Evolutionary conservation across 2,329 filamentous ascomycete genomes (phyloP).

Genomic region (Pseudogymnoascus sp.): DNA sequence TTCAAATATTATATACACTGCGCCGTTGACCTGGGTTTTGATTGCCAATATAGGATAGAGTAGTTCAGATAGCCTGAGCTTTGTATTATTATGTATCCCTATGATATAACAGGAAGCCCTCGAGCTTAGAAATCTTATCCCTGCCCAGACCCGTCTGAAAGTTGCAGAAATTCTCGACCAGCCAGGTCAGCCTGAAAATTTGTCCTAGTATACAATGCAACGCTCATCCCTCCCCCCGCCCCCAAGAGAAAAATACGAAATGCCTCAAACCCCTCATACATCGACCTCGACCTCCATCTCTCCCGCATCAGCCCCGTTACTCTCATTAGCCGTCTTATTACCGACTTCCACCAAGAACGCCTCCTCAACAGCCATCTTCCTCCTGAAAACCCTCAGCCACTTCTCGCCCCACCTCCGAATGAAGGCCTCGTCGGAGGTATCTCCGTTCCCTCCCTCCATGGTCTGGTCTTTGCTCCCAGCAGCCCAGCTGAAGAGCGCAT

Average conservation of each 20-base stretch:
- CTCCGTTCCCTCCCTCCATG: slow-evolving; percentile 58
- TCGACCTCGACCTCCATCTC: slow-evolving; percentile 11
- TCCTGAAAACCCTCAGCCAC: slow-evolving; percentile 78
- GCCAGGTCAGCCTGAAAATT: slow-evolving; percentile 8
- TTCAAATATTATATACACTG: neutral
- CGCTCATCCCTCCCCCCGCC: neutral
- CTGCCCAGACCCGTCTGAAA: neutral
- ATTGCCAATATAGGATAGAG: neutral
- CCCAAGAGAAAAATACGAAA: slow-evolving; percentile 17
- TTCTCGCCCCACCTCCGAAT: slow-evolving; percentile 73
- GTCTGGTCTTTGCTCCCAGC: slow-evolving; percentile 64
- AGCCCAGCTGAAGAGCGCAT: slow-evolving; percentile 65
- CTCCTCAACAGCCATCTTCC: slow-evolving; percentile 81
- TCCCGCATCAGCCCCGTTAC: slow-evolving; percentile 13
- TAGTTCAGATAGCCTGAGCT: neutral
- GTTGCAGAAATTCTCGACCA: slow-evolving; percentile 6
- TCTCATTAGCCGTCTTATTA: slow-evolving; percentile 18
- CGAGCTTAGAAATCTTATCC: slow-evolving; percentile 1
- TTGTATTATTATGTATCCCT: slow-evolving; percentile 2
- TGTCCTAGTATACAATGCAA: slow-evolving; percentile 8
- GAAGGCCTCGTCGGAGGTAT: slow-evolving; percentile 50
- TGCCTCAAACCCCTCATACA: neutral
- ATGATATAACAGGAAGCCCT: slow-evolving; percentile 2
- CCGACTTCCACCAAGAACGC: slow-evolving; percentile 42
- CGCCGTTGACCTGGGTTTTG: neutral